Evolutionary conservation across 257 asterid species (phyloP).

Genomic region (Linderniella brevidens): DNA sequence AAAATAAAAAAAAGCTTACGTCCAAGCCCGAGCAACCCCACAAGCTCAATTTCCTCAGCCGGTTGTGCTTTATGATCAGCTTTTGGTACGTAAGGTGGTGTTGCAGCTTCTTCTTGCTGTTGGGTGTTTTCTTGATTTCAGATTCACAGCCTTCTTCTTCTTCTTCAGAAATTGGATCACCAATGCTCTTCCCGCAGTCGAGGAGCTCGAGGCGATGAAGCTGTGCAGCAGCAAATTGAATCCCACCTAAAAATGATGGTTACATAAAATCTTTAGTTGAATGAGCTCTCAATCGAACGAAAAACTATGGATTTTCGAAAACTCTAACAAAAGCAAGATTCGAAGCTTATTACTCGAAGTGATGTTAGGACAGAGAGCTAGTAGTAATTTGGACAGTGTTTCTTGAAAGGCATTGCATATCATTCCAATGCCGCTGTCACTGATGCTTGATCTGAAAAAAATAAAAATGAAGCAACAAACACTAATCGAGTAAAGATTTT

Average conservation of each 20-base stretch:
- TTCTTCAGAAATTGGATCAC: conserved; percentile 37
- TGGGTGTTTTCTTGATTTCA: conserved; percentile 26
- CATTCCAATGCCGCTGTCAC: conserved; percentile 92
- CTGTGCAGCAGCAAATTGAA: conserved; percentile 91
- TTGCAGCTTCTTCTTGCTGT: conserved; percentile 41
- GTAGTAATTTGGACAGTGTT: conserved; percentile 65
- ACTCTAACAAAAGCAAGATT: neutral
- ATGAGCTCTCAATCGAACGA: neutral
- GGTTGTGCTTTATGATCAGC: conserved; percentile 76
- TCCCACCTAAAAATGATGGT: conserved; percentile 67
- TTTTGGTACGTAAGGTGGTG: conserved; percentile 60
- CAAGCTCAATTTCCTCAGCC: conserved; percentile 75
- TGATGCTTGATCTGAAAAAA: conserved; percentile 87
- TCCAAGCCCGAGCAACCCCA: conserved; percentile 99
- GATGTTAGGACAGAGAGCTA: conserved; percentile 87
- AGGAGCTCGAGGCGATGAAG: conserved; percentile 62
- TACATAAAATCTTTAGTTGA: conserved; percentile 1
- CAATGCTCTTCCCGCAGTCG: conserved; percentile 93
- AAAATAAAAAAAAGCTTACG: too few species aligned
- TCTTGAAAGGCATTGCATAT: conserved; percentile 88
- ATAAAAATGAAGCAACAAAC: conserved; percentile 10
- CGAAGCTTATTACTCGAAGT: conserved; percentile 55
- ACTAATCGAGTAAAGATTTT: too few species aligned
- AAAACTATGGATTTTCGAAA: neutral
- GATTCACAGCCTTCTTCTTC: conserved; percentile 24